phyloP scores from a whole-genome alignment of 306 rosid genomes.

The Chamaecrista fasciculata region DNA sequence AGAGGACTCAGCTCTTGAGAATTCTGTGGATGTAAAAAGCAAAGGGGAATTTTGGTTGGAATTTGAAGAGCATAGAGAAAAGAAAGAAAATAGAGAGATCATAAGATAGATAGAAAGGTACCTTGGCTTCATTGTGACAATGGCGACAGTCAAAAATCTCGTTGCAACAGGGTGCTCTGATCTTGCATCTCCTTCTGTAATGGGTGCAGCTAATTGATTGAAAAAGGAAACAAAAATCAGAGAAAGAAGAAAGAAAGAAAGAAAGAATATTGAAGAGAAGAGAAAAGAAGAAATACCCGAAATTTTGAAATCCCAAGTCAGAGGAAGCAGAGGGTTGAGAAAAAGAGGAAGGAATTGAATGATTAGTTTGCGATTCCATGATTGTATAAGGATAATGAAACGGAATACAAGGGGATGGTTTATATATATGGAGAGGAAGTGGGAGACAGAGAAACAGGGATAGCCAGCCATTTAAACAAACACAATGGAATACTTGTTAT shows the following conservation, averaged over 20 bases:
- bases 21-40: conserved; percentile 39
- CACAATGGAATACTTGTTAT: no score
- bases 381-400: neutral
- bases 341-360: neutral
- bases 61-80: no score
- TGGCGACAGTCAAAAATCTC: conserved; percentile 67
- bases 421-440: neutral
- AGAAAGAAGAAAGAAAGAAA: neutral
- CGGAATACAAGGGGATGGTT: neutral
- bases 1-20: conserved; percentile 36
- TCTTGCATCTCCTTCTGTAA: conserved; percentile 71
- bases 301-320: conserved; percentile 29
- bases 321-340: conserved; percentile 5
- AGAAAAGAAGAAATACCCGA: conserved; percentile 42
- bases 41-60: neutral
- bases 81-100: neutral
- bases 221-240: neutral
- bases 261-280: neutral
- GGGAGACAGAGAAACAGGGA: conserved; percentile 7
- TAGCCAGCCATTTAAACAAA: neutral
- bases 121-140: conserved; percentile 80
- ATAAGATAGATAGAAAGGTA: no score
- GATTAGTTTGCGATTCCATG: conserved; percentile 19
- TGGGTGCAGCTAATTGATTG: conserved; percentile 57
- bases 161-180: conserved; percentile 69